Base-by-base conservation (phyloP, 352 stramenopile genomes). In the Plasmopara muralis region DNA sequence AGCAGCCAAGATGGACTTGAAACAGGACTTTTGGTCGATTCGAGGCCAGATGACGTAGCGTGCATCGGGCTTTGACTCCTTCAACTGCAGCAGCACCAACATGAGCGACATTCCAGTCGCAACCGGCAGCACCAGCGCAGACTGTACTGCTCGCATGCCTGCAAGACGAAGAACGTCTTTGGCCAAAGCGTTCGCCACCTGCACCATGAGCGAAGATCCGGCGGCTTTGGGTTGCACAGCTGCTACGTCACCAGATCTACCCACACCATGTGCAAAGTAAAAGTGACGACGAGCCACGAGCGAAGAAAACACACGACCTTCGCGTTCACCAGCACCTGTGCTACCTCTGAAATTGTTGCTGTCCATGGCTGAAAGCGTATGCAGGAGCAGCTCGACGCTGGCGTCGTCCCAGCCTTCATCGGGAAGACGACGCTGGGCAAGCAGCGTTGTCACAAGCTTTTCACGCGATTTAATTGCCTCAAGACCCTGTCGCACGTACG, bases 21-120 rank as follows among this genome's bases (percentile, higher is more conserved):
- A 97, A 35, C 96, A 99, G 44, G 91, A 97, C 70, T 99, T 99
- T 73, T 99, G 97, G 80, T 99, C 97, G 66, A 99, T 99, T 13
- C 97, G 82, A 35, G 88, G 83, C 87, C 87, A 97, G 37, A 98
- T 66, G 34, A 98, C 87, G 65, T 87, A 90, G 35, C 68, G 83
- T 39, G 74, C 67, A 10, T 57, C 12, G 9, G 79, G 64, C 9
- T 77, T 82, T 3, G 57, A 49, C 49, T 71, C 64, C 29, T 67
- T 74, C n/a, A 99, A 63, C 37, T 88, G 74, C 31, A 93, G 77
- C 43, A 99, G 55, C 29, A 95, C 77, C 15, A 98, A 66, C 18
- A 87, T 72, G 33, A 99, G 82, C 50, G 83, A 95, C 94, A 99
- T 98, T 57, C 97, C 97, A 2, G 97, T 99, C 16, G 96, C 97